phyloP scores from a whole-genome alignment of 192 early-diverging fungal species.

The Coemansia sp. region DNA sequence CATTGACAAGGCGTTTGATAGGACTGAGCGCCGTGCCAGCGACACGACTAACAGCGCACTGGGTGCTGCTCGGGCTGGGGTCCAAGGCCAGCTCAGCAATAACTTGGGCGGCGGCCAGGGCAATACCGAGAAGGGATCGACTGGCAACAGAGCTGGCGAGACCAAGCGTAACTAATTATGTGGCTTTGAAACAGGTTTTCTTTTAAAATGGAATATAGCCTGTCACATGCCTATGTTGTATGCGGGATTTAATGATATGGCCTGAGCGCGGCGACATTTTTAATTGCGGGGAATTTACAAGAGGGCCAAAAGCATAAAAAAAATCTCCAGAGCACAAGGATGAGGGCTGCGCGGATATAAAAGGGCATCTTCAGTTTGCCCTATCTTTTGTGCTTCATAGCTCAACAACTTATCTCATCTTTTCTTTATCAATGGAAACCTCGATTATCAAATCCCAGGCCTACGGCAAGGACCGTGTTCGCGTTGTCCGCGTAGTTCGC shows the following conservation, averaged over 20 bases:
- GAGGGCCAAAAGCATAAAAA: neutral
- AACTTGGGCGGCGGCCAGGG: neutral
- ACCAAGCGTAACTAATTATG: neutral
- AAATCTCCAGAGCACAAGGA: neutral
- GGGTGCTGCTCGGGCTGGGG: neutral
- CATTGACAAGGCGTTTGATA: neutral
- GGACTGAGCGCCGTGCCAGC: neutral
- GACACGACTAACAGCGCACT: neutral
- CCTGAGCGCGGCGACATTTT: constrained; percentile 6
- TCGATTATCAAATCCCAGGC: constrained; percentile 58
- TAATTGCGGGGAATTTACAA: constrained; percentile 5
- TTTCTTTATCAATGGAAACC: constrained; percentile 35
- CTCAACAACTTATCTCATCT: neutral
- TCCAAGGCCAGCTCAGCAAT: neutral
- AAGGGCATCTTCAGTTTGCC: neutral
- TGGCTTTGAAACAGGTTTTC: neutral
- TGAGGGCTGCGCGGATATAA: neutral
- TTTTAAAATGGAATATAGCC: neutral
- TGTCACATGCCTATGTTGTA: neutral
- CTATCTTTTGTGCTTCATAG: neutral
- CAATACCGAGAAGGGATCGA: neutral
- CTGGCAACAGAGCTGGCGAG: neutral
- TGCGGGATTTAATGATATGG: neutral
- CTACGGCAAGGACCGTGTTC: constrained; percentile 76
- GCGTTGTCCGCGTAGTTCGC: constrained; percentile 69